These are phyloP conservation scores for Herpetomonas tarakana DNA, from an alignment of 208 protist species.

Conservation along the genomic window DNA sequence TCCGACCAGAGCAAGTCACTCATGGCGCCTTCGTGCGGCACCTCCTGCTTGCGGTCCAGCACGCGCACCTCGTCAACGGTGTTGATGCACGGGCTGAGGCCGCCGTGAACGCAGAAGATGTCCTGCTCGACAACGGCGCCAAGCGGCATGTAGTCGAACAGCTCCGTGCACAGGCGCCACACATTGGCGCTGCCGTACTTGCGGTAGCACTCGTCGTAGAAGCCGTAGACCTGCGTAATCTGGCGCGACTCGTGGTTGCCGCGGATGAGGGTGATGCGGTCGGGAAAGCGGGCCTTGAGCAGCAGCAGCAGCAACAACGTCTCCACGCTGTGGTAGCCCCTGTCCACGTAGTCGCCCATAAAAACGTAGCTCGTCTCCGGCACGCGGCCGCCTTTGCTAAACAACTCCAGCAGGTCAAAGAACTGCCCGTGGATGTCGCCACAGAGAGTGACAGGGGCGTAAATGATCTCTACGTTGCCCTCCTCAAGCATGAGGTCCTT, in stretches of 20 bases:
- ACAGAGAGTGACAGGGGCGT: constrained; percentile 97
- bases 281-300: constrained; percentile 93
- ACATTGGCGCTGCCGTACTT: constrained; percentile 91
- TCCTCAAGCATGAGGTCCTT: constrained; percentile 90
- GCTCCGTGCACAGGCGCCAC: constrained; percentile 85
- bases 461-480: constrained; percentile 95
- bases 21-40: constrained; percentile 90
- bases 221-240: constrained; percentile 97
- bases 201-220: constrained; percentile 95
- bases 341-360: constrained; percentile 95
- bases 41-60: constrained; percentile 87
- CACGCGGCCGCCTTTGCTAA: constrained; percentile 92
- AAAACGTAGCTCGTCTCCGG: constrained; percentile 87
- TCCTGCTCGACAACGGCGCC: constrained; percentile 86
- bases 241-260: constrained; percentile 98
- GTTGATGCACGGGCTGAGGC: constrained; percentile 78
- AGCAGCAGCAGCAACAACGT: constrained; percentile 90
- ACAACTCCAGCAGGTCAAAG: constrained; percentile 97
- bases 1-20: constrained; percentile 91
- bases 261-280: constrained; percentile 94
- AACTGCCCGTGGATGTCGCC: constrained; percentile 99
- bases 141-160: constrained; percentile 95
- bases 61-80: constrained; percentile 86
- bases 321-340: constrained; percentile 94
- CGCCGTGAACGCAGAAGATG: constrained; percentile 95